Percentiles rank a stretch among this genome's conserved stretches.
phyloP scores from a whole-genome alignment of 2,329 filamentous ascomycete species.

The Microsporum audouinii region DNA sequence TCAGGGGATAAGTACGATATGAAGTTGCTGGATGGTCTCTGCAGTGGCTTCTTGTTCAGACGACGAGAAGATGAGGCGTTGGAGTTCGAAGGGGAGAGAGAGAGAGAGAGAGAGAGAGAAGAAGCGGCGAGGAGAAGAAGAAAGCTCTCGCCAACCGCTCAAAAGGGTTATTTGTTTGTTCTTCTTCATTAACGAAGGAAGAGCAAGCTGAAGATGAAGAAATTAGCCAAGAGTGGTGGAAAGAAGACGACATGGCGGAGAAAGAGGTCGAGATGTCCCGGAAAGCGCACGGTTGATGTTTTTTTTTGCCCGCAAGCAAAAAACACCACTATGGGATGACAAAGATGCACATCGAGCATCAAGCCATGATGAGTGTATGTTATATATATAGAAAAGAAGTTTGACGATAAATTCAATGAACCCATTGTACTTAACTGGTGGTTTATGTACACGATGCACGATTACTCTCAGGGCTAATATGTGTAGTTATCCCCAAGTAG shows the following conservation, averaged over 20 bases:
- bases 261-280: neutral
- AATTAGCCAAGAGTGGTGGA: neutral
- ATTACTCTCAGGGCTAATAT: constrained; percentile 2
- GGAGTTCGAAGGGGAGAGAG: neutral
- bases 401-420: neutral
- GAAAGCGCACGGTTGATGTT: constrained; percentile 1
- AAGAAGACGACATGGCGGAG: neutral
- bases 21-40: constrained; percentile 4
- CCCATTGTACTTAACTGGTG: neutral
- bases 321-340: neutral
- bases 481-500: constrained; percentile 18
- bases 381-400: neutral
- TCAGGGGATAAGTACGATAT: constrained; percentile 1
- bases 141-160: constrained; percentile 6
- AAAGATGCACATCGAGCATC: neutral
- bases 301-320: neutral
- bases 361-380: neutral
- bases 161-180: neutral
- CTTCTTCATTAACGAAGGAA: neutral
- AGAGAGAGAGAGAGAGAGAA: constrained; percentile 12
- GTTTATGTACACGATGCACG: constrained; percentile 7
- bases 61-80: constrained; percentile 11
- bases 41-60: constrained; percentile 15
- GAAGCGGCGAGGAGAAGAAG: constrained; percentile 19
- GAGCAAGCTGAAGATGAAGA: neutral